These are phyloP conservation scores for Osmanthus fragrans DNA, from an alignment of 257 asterid genomes.

Conservation along the genomic window DNA sequence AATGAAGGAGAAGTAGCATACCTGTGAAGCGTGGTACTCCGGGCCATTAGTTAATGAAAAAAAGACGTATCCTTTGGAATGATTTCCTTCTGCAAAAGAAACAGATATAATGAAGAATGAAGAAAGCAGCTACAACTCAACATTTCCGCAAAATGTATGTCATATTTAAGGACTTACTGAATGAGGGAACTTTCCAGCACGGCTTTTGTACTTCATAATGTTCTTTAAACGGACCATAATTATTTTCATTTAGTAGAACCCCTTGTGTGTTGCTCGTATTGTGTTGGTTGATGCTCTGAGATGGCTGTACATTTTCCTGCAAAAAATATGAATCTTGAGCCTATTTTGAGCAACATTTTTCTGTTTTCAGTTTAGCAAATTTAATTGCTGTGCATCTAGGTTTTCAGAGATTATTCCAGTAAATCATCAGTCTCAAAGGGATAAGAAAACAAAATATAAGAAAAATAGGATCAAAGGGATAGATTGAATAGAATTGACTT, in stretches of 20 bases:
- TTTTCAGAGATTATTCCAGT: too few relatives aligned
- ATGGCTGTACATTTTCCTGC: conserved; percentile 37
- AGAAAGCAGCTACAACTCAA: neutral
- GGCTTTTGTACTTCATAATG: conserved; percentile 31
- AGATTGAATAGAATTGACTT: neutral
- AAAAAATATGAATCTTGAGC: too few relatives aligned
- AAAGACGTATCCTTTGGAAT: conserved; percentile 43
- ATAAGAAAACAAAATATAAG: neutral
- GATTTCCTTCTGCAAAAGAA: conserved; percentile 32
- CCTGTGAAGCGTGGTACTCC: conserved; percentile 74
- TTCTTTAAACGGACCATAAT: conserved; percentile 34
- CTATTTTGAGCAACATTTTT: too few relatives aligned
- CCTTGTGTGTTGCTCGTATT: conserved; percentile 26
- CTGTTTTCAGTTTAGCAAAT: too few relatives aligned
- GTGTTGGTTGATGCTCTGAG: conserved; percentile 20
- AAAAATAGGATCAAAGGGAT: neutral
- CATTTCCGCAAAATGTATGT: neutral
- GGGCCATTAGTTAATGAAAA: conserved; percentile 55
- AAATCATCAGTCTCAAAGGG: too few relatives aligned
- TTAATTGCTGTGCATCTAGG: too few relatives aligned
- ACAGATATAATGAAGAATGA: neutral
- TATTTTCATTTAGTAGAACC: conserved; percentile 20
- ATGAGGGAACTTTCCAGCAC: conserved; percentile 46
- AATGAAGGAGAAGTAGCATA: conserved; percentile 14
- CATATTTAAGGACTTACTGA: conserved; percentile 28